These are phyloP conservation scores for Dactylellina sp. DNA, from an alignment of 2,329 filamentous ascomycete species.

Conservation along the genomic window DNA sequence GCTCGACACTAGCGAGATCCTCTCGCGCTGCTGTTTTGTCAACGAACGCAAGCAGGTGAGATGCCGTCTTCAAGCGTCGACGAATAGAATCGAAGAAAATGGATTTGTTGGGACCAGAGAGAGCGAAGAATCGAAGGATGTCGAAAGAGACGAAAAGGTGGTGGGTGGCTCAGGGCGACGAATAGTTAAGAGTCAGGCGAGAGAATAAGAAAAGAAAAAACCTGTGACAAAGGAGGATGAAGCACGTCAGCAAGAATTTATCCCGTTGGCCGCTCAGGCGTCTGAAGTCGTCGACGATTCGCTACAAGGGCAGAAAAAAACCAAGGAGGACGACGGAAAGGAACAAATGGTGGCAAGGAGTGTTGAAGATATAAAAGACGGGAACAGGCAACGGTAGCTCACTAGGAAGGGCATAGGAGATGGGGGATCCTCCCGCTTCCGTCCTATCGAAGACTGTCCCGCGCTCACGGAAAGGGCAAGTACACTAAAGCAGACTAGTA, in stretches of 20 bases:
- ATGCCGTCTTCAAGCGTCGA: slow-evolving; percentile 27
- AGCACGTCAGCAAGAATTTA: slow-evolving; percentile 55
- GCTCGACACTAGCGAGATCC: background rate
- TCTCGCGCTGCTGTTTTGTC: slow-evolving; percentile 29
- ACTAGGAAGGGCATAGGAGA: slow-evolving; percentile 25
- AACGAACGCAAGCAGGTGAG: slow-evolving; percentile 22
- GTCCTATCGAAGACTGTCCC: slow-evolving; percentile 27
- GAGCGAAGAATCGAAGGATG: slow-evolving; percentile 34
- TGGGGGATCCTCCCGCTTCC: slow-evolving; percentile 17
- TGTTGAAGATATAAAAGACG: slow-evolving; percentile 1
- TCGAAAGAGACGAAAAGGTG: slow-evolving; percentile 31
- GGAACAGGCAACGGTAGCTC: slow-evolving; percentile 37
- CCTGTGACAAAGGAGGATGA: slow-evolving; percentile 36
- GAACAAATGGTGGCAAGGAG: background rate
- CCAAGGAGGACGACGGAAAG: background rate
- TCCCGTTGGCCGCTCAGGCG: slow-evolving; percentile 20
- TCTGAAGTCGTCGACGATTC: background rate
- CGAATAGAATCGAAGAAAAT: slow-evolving; percentile 45
- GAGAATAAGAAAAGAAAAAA: slow-evolving; percentile 41
- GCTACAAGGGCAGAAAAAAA: slow-evolving; percentile 1
- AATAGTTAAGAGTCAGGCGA: slow-evolving; percentile 31
- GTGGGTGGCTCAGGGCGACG: slow-evolving; percentile 16
- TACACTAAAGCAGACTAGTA: slow-evolving; percentile 32
- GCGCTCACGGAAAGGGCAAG: slow-evolving; percentile 35
- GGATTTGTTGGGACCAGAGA: slow-evolving; percentile 41